A percentile compares a stretch with the other conserved stretches of the same genome.
Evolutionary conservation across 1,284 basidiomycete species (phyloP).

Genomic region (Apiotrichum mycotoxinovorans): DNA sequence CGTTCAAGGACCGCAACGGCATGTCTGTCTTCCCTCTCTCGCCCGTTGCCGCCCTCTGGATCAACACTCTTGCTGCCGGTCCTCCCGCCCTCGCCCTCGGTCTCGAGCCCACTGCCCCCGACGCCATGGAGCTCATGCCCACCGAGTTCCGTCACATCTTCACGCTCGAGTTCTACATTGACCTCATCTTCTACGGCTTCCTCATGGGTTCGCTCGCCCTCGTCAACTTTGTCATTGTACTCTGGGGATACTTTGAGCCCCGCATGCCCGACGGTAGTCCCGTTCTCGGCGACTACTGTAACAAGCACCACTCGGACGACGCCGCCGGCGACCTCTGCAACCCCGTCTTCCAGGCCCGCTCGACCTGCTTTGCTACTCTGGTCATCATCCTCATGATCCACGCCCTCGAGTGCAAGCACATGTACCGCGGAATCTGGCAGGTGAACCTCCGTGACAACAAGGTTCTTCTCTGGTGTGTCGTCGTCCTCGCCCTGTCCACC

Average conservation of each 20-base stretch:
- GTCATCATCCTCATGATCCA: constrained; percentile 55
- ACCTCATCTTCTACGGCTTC: constrained; percentile 63
- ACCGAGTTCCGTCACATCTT: constrained; percentile 57
- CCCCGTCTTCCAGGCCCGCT: constrained; percentile 58
- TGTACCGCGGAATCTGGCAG: constrained; percentile 49
- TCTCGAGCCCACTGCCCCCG: constrained; percentile 57
- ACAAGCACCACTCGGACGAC: constrained; percentile 39
- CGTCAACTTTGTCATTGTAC: constrained; percentile 57
- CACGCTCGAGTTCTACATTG: constrained; percentile 56
- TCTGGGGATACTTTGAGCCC: constrained; percentile 56
- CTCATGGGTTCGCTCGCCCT: constrained; percentile 60
- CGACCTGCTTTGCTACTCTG: constrained; percentile 57
- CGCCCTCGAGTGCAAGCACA: constrained; percentile 50
- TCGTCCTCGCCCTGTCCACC: constrained; percentile 39
- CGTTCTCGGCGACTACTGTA: constrained; percentile 49
- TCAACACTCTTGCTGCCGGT: constrained; percentile 55
- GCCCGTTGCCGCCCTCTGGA: constrained; percentile 64
- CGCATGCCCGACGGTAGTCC: not conserved
- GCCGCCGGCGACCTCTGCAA: constrained; percentile 23
- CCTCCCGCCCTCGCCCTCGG: constrained; percentile 62
- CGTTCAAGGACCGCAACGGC: constrained; percentile 59
- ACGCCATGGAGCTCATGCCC: constrained; percentile 61
- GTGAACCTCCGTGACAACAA: constrained; percentile 58
- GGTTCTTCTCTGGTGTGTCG: constrained; percentile 55
- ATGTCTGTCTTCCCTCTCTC: constrained; percentile 65